These are phyloP conservation scores for Penicillium egyptiacum DNA, from an alignment of 495 filamentous ascomycete species.

Conservation along the genomic window DNA sequence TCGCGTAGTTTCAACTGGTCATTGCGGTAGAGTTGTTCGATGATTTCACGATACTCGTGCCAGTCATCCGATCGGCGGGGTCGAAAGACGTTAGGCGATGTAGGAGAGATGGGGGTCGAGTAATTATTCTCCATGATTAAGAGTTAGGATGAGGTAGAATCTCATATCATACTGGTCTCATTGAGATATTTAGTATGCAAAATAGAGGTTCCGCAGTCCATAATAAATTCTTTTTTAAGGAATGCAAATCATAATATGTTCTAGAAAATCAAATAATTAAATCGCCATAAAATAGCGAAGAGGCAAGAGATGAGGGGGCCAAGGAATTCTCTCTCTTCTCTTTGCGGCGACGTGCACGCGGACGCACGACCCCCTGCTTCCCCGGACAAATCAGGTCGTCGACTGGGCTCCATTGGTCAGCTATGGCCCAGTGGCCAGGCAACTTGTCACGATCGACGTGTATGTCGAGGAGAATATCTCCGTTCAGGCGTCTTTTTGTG, in stretches of 20 bases:
- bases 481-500: conserved; percentile 4
- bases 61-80: conserved; percentile 47
- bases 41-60: conserved; percentile 42
- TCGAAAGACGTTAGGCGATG: conserved; percentile 30
- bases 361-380: conserved; percentile 39
- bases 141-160: too few species aligned
- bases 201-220: neutral
- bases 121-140: conserved; percentile 22
- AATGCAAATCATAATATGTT: conserved; percentile 9
- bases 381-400: conserved; percentile 40
- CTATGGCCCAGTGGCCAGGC: conserved; percentile 3
- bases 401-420: conserved; percentile 21
- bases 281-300: conserved; percentile 5
- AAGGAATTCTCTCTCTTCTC: conserved; percentile 32
- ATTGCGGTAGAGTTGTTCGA: conserved; percentile 44
- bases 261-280: conserved; percentile 3
- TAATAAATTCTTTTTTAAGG: conserved; percentile 1
- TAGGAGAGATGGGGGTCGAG: conserved; percentile 20
- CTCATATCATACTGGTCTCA: conserved; percentile 8
- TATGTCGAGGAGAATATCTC: conserved; percentile 11
- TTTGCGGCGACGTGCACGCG: conserved; percentile 45
- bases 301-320: conserved; percentile 18
- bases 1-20: conserved; percentile 45
- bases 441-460: conserved; percentile 29
- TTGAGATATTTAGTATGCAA: neutral